A percentile compares a stretch with the other conserved stretches of the same genome.
These are phyloP conservation scores for Hypomontagnella submonticulosa DNA, from an alignment of 495 filamentous ascomycete genomes.

Conservation along the genomic window DNA sequence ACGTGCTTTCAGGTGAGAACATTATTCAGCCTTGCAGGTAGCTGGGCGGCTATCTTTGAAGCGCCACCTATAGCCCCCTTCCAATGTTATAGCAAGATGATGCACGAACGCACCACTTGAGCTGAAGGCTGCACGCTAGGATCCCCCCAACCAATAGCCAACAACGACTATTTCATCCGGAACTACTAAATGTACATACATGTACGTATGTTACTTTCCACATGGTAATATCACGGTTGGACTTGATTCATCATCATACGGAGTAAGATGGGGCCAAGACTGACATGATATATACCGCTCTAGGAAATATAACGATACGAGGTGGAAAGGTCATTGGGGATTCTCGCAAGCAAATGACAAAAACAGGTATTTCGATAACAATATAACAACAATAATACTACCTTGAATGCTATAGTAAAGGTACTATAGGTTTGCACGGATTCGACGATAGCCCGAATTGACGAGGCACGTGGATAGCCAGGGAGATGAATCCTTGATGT, in stretches of 20 bases:
- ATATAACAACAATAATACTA: conserved; percentile 32
- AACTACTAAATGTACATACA: conserved; percentile 5
- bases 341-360: not conserved
- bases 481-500: conserved; percentile 5
- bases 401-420: conserved; percentile 18
- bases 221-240: conserved; percentile 1
- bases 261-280: not conserved
- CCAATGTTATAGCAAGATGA: conserved; percentile 1
- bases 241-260: not conserved
- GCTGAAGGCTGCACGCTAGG: conserved; percentile 13
- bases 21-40: conserved; percentile 35
- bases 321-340: conserved; percentile 10
- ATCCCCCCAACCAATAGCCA: conserved; percentile 14
- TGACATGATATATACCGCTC: conserved; percentile 2
- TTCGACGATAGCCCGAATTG: conserved; percentile 4
- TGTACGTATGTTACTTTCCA: conserved; percentile 8
- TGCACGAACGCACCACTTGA: conserved; percentile 11
- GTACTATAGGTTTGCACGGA: conserved; percentile 3
- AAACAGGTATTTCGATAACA: conserved; percentile 16
- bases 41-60: conserved; percentile 9
- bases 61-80: conserved; percentile 25
- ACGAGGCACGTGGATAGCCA: conserved; percentile 4
- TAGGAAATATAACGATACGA: conserved; percentile 4
- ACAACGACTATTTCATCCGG: conserved; percentile 2
- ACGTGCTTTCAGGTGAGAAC: conserved; percentile 17